Evolutionary conservation across 129 eudicot species (phyloP), one percentile per base, ranked within the genome.

Genomic region (Saposhnikovia divaricata): DNA sequence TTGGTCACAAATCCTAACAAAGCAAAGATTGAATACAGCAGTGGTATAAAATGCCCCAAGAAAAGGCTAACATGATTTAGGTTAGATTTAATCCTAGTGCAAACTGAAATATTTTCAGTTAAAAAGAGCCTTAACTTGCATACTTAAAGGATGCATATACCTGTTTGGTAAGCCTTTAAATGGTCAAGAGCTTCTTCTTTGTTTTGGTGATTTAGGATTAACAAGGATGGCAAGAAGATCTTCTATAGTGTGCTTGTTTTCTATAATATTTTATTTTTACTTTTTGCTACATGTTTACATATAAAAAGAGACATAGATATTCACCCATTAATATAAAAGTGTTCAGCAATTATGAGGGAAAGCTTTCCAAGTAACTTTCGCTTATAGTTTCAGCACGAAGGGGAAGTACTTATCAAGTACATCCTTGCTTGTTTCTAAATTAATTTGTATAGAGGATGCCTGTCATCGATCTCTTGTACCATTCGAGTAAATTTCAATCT

Each of bases 111-210:
- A 39, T 16, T 9, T 39, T 39, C 18, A 71, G 12, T 6, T 42
- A 71, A 48, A 7, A 71, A 38, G 44, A 38, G 25, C 75, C 23
- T 16, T 39, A 34, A 19, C 25, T 31, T 38, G 43, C 47, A 39
- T 71, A 39, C n/a, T 71, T 39, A 39, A 71, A 71, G 75, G 48
- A 71, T 71, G n/a, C 75, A 71, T 39, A 71, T 3, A 71, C 75
- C 25, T 39, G 48, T 16, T 38, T 42, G 27, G 25, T 39, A 37
- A 6, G 27, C 47, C 75, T 16, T 37, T 19, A 40, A 71, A 39
- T 37, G 23, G 48, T 71, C 25, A 23, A 71, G 44, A 2, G 25
- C 44, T 38, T 71, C 28, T 7, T 71, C 13, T 13, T 71, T 19
- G 23, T 21, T 38, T 15, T 39, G 44, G 13, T 2, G 23, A 46